phyloP scores from a whole-genome alignment of 2,329 filamentous ascomycete species.

The Pseudogymnoascus sp. region DNA sequence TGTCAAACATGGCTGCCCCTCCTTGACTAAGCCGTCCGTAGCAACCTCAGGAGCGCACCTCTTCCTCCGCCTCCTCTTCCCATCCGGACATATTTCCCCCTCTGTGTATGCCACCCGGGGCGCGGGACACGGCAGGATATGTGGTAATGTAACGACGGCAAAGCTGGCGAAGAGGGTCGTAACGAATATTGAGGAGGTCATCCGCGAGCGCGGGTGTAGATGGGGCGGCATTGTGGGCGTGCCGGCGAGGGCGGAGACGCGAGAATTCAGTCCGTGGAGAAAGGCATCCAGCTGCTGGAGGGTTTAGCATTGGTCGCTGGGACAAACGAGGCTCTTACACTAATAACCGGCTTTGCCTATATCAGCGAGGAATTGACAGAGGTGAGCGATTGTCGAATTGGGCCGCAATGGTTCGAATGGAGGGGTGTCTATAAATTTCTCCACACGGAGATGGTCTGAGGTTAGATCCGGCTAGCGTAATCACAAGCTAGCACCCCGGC shows the following conservation, averaged over 20 bases:
- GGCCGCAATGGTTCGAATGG: background rate
- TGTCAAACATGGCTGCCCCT: constrained; percentile 8
- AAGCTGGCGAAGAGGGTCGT: constrained; percentile 87
- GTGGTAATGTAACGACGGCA: constrained; percentile 84
- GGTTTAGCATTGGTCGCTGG: constrained; percentile 3
- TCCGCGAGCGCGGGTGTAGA: constrained; percentile 87
- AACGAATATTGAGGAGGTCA: constrained; percentile 90
- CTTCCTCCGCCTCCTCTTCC: constrained; percentile 39
- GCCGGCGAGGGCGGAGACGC: constrained; percentile 4
- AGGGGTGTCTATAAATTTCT: constrained; percentile 8
- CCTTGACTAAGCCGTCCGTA: constrained; percentile 26
- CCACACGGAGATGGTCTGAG: constrained; percentile 5
- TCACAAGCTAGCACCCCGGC: constrained; percentile 3
- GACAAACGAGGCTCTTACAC: background rate
- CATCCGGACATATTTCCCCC: constrained; percentile 38
- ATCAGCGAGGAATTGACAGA: background rate
- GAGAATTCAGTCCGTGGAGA: constrained; percentile 9
- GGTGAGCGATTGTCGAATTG: background rate
- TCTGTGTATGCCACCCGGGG: constrained; percentile 71
- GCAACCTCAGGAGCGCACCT: constrained; percentile 34
- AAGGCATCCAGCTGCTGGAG: constrained; percentile 1
- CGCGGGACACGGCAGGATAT: constrained; percentile 85
- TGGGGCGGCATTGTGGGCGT: constrained; percentile 64
- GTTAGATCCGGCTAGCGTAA: constrained; percentile 5
- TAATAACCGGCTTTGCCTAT: background rate